phyloP scores from a whole-genome alignment of 2,329 filamentous ascomycete genomes.

The Aspergillus pseudonomiae region DNA sequence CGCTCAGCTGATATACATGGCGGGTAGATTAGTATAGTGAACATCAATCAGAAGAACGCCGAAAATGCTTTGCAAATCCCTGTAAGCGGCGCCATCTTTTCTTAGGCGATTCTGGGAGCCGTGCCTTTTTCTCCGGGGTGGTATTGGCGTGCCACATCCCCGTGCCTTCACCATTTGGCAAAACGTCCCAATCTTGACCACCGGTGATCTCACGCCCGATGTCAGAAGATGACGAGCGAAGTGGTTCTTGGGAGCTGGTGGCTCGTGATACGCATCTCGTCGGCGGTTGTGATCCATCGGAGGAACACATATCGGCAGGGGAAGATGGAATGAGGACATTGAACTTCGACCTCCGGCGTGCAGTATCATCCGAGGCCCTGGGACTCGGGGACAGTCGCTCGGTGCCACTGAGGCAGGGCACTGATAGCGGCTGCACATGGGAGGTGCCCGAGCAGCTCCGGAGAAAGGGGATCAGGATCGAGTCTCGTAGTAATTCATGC shows the following conservation, averaged over 20 bases:
- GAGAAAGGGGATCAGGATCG: constrained; percentile 6
- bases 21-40: neutral
- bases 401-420: neutral
- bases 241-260: neutral
- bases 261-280: neutral
- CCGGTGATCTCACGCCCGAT: neutral
- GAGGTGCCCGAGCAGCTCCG: constrained; percentile 1
- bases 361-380: neutral
- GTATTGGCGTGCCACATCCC: neutral
- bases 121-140: neutral
- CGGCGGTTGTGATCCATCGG: neutral
- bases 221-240: neutral
- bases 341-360: neutral
- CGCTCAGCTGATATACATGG: neutral
- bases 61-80: neutral
- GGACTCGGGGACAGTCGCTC: neutral
- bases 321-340: neutral
- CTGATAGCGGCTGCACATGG: constrained; percentile 4
- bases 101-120: neutral
- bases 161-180: neutral
- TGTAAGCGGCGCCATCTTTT: neutral
- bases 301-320: neutral
- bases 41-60: neutral
- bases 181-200: neutral
- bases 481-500: constrained; percentile 8